A percentile compares a stretch with the other conserved stretches of the same genome.
phyloP scores from a whole-genome alignment of 768 basidiomycete species.

The Mycena capillaripes region DNA sequence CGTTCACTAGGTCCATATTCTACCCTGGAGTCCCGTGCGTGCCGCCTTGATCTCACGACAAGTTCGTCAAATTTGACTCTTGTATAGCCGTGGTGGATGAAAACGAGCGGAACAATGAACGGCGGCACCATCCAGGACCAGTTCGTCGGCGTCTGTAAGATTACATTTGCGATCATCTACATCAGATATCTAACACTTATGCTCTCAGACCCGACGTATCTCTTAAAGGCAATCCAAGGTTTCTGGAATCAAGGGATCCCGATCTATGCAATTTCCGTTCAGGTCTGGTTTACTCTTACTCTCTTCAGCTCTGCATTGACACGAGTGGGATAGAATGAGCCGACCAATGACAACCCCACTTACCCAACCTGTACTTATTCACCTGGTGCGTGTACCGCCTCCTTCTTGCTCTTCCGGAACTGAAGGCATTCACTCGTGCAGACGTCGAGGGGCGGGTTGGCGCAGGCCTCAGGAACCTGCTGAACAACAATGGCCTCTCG shows the following conservation, averaged over 20 bases:
- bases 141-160: constrained; percentile 54
- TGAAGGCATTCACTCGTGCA: background rate
- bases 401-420: background rate
- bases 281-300: background rate
- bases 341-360: constrained; percentile 71
- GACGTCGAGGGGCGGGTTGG: constrained; percentile 73
- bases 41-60: background rate
- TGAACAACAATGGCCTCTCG: constrained; percentile 74
- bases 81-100: constrained; percentile 85
- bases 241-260: constrained; percentile 52
- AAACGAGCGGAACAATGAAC: constrained; percentile 75
- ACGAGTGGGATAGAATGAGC: constrained; percentile 57
- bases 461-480: constrained; percentile 65
- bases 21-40: constrained; percentile 84
- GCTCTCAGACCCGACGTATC: constrained; percentile 74
- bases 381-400: constrained; percentile 39
- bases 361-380: constrained; percentile 78
- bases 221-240: constrained; percentile 79
- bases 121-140: constrained; percentile 66
- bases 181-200: background rate
- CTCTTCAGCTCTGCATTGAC: background rate
- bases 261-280: too few species aligned
- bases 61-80: too few species aligned
- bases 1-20: constrained; percentile 57
- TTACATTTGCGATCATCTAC: too few species aligned